Percentiles rank a stretch among this genome's conserved stretches.
Conservation (phyloP, 2,329 filamentous ascomycete genomes). For the Ophiostoma sp. region DNA sequence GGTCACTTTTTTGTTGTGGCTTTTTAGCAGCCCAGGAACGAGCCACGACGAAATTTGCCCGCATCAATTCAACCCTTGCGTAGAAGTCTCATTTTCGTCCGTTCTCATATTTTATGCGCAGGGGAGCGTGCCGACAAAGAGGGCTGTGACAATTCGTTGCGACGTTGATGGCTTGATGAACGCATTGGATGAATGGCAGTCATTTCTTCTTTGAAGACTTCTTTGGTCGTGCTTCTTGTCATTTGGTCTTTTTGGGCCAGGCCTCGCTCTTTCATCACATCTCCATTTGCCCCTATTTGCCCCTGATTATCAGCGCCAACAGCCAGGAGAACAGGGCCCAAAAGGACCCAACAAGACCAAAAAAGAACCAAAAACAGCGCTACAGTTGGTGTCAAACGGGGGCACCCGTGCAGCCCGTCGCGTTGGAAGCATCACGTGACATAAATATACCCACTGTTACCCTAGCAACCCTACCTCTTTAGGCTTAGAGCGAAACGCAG, state of each 20-base stretch:
- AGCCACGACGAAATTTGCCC: background rate
- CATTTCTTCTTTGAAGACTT: background rate
- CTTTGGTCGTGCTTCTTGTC: no score
- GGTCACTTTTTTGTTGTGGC: background rate
- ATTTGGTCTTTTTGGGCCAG: background rate
- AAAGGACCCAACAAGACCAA: background rate
- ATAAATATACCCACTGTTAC: constrained; percentile 17
- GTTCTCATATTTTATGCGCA: constrained; percentile 9
- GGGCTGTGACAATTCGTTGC: constrained; percentile 2
- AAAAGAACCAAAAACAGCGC: background rate
- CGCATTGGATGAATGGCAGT: background rate
- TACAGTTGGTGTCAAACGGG: constrained; percentile 21
- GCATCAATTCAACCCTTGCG: background rate
- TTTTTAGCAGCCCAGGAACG: background rate
- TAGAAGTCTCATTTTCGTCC: background rate
- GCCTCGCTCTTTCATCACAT: constrained; percentile 9
- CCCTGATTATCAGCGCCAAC: constrained; percentile 18
- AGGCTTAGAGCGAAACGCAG: constrained; percentile 20
- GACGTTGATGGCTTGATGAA: background rate
- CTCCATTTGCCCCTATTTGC: constrained; percentile 16
- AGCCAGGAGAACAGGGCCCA: background rate
- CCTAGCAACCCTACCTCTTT: constrained; percentile 22
- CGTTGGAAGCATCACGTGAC: constrained; percentile 11
- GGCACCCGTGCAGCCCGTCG: constrained; percentile 1
- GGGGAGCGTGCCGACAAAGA: background rate